A percentile compares a stretch with the other conserved stretches of the same genome.
phyloP scores from a whole-genome alignment of 2,329 filamentous ascomycete species.

The Pseudogymnoascus sp. region DNA sequence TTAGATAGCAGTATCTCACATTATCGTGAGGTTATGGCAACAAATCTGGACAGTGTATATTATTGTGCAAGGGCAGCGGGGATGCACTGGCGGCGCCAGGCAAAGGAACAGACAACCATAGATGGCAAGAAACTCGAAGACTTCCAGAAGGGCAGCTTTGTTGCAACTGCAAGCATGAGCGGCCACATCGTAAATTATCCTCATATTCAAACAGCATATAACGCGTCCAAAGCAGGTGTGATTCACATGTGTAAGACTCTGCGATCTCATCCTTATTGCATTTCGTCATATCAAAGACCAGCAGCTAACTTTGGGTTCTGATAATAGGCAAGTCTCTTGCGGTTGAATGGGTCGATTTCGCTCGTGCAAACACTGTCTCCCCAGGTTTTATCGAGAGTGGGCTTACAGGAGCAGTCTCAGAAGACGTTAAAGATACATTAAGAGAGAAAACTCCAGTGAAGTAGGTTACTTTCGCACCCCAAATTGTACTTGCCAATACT shows the following conservation, averaged over 20 bases:
- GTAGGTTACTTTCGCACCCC: no score
- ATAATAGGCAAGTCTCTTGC: slow-evolving; percentile 46
- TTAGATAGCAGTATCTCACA: neutral
- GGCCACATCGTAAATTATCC: slow-evolving; percentile 48
- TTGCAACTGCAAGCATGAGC: slow-evolving; percentile 58
- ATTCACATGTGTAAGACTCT: slow-evolving; percentile 42
- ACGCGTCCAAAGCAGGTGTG: slow-evolving; percentile 57
- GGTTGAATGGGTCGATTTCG: slow-evolving; percentile 63
- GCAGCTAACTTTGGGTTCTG: no score
- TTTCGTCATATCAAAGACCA: no score
- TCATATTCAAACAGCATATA: slow-evolving; percentile 59
- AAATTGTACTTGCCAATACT: no score
- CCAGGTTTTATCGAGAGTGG: slow-evolving; percentile 63
- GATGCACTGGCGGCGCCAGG: slow-evolving; percentile 42
- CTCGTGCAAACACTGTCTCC: slow-evolving; percentile 59
- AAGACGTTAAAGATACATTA: no score
- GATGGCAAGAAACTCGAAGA: slow-evolving; percentile 47
- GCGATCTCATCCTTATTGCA: no score
- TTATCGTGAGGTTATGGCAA: slow-evolving; percentile 50
- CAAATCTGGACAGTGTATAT: slow-evolving; percentile 57
- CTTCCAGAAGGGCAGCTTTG: slow-evolving; percentile 41
- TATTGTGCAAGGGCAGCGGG: slow-evolving; percentile 62
- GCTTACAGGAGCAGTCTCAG: slow-evolving; percentile 32
- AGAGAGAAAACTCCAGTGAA: no score
- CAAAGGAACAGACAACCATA: neutral